Conservation (phyloP, 345 rosid genomes). For the Melaleuca alternifolia region DNA sequence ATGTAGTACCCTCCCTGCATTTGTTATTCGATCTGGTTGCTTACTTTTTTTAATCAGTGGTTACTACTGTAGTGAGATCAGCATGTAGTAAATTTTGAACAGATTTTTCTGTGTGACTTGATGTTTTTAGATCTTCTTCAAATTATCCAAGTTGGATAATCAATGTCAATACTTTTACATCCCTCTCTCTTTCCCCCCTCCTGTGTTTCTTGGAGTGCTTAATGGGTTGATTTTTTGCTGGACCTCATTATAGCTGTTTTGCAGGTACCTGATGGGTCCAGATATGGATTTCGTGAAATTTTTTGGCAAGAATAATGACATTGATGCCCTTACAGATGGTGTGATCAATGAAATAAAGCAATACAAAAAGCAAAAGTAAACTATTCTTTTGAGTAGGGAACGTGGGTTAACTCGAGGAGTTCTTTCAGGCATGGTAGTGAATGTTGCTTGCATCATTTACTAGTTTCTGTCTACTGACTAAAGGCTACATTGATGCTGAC, state of each 20-base stretch:
- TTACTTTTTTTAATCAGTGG: not conserved
- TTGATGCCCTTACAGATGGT: constrained; percentile 61
- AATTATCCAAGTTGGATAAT: not conserved
- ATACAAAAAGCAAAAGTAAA: constrained; percentile 23
- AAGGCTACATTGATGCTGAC: not conserved
- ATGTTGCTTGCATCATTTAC: not conserved
- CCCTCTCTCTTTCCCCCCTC: not conserved
- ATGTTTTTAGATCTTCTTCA: not conserved
- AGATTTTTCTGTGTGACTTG: not conserved
- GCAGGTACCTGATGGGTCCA: constrained; percentile 91
- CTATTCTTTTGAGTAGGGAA: not conserved
- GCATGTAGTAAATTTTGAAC: not conserved
- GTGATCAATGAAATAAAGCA: constrained; percentile 61
- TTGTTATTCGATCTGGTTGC: not conserved
- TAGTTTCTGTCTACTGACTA: not conserved
- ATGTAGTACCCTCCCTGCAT: not conserved
- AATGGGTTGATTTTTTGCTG: not conserved
- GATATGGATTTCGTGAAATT: constrained; percentile 79
- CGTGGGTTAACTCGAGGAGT: not conserved
- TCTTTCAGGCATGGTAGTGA: not conserved
- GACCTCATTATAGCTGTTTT: not conserved
- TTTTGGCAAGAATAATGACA: constrained; percentile 88
- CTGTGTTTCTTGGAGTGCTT: not conserved
- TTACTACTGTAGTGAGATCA: not conserved
- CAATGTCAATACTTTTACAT: not conserved